Base-by-base conservation (phyloP, 2,329 filamentous ascomycete genomes). In the Epichloe sibirici region DNA sequence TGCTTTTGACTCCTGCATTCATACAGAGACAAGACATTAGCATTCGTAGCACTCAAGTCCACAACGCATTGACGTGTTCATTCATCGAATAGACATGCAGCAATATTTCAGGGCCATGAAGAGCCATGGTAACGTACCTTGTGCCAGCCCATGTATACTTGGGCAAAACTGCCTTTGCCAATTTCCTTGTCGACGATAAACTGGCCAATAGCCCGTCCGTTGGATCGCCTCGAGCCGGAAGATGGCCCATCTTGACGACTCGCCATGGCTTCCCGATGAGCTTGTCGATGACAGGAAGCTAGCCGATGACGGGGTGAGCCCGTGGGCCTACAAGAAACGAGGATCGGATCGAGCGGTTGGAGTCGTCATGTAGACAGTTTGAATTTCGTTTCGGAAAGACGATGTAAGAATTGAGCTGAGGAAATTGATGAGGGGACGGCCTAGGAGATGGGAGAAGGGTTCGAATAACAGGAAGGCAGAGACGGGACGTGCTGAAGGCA, bases 81-180 rank as follows among this genome's bases (percentile, higher is more conserved):
- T 31, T 31, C 3, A 31, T 31, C 31, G 31, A 11, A 11, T 31
- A 23, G 12, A 23, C 9, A 12, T 23, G 42, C n/a, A 25, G 11
- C 12, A 40, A 40, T 31, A 49, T 48, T 52, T 25, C 28, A 52
- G 50, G 42, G 15, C 42, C 21, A 25, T 31, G n/a, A n/a, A 45
- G 31, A 38, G 35, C 6, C 5, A 38, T 40, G 7, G 7, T 35
- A 54, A 56, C 59, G 48, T 55, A 95, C 90, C 72, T 86, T 86
- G 71, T 94, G 88, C 61, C 83, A 82, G 58, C 88, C 90, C 66
- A 86, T 82, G 68, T 93, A 97, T 59, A 98, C 93, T 60, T 90
- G 90, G 59, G 93, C 93, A 74, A 97, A 98, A 74, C 93, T 97
- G 57, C 93, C 93, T 72, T 93, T 93, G 57, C 93, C 93, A 66